Conservation (phyloP, 768 basidiomycete species). For the Tephrocybe rancida region DNA sequence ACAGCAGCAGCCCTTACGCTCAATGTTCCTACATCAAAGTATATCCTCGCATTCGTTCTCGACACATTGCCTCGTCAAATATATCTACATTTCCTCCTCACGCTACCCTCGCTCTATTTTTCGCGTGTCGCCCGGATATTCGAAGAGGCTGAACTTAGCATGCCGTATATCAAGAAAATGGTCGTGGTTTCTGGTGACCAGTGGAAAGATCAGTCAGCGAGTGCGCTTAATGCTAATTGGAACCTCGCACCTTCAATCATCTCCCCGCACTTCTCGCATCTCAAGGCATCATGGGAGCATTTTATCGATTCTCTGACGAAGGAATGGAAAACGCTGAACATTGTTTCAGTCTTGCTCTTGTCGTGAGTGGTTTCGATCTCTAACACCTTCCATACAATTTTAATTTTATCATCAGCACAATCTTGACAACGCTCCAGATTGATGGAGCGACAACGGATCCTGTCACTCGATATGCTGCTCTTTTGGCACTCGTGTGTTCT, state of each 20-base stretch:
- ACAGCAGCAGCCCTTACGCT: neutral
- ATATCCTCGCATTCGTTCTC: conserved; percentile 17
- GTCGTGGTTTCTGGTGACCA: conserved; percentile 26
- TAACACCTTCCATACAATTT: neutral
- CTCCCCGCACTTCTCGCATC: conserved; percentile 17
- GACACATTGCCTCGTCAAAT: conserved; percentile 26
- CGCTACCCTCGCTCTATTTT: conserved; percentile 66
- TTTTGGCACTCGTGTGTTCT: conserved; percentile 56
- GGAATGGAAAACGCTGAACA: conserved; percentile 77
- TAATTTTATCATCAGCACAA: conserved; percentile 43
- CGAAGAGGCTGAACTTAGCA: conserved; percentile 61
- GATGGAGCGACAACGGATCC: conserved; percentile 57
- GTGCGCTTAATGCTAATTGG: neutral
- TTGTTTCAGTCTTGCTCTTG: conserved; percentile 66
- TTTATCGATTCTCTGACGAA: conserved; percentile 66
- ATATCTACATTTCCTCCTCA: conserved; percentile 45
- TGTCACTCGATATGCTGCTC: conserved; percentile 58
- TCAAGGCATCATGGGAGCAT: conserved; percentile 61
- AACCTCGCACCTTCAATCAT: conserved; percentile 9
- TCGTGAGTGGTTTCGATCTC: conserved; percentile 30
- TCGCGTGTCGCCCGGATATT: conserved; percentile 66
- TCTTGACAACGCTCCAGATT: conserved; percentile 68
- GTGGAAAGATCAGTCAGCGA: conserved; percentile 8
- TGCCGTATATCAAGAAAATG: conserved; percentile 55
- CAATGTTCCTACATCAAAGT: neutral